A percentile compares a stretch with the other conserved stretches of the same genome.
Evolutionary conservation across 768 basidiomycete genomes (phyloP).

Genomic region (Glaciozyma antarctica): DNA sequence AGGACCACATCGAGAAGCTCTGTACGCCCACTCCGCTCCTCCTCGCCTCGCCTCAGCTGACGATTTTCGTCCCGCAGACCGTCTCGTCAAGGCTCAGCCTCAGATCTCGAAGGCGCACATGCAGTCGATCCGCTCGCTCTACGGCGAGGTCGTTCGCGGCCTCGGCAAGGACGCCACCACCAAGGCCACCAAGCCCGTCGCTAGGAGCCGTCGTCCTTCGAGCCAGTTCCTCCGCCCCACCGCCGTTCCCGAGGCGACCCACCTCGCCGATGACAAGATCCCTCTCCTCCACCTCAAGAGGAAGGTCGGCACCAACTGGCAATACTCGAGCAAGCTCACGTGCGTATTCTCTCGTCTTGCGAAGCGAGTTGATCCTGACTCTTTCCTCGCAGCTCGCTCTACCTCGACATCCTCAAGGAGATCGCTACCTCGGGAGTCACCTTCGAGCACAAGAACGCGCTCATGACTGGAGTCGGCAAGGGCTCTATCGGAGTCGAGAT

Average conservation of each 20-base stretch:
- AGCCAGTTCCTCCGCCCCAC: slow-evolving; percentile 95
- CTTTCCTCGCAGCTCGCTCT: slow-evolving; percentile 42
- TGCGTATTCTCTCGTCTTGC: slow-evolving; percentile 34
- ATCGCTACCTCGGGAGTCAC: slow-evolving; percentile 97
- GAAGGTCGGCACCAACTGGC: slow-evolving; percentile 88
- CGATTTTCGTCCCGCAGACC: slow-evolving; percentile 49
- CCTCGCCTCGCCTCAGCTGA: too few relatives aligned
- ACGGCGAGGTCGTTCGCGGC: slow-evolving; percentile 91
- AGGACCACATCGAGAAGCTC: slow-evolving; percentile 89
- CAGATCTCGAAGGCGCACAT: slow-evolving; percentile 96
- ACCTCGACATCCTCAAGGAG: slow-evolving; percentile 93
- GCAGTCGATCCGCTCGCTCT: slow-evolving; percentile 81
- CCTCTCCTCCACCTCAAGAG: slow-evolving; percentile 94
- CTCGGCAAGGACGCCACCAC: slow-evolving; percentile 64
- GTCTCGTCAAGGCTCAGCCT: slow-evolving; percentile 89
- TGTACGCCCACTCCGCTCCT: background rate
- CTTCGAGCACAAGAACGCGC: slow-evolving; percentile 97
- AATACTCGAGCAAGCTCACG: slow-evolving; percentile 94
- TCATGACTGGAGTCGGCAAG: slow-evolving; percentile 94
- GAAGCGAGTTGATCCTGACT: slow-evolving; percentile 3
- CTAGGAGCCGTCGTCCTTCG: slow-evolving; percentile 74
- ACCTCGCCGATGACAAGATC: slow-evolving; percentile 77
- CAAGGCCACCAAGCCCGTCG: slow-evolving; percentile 45
- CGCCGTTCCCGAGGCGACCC: slow-evolving; percentile 50
- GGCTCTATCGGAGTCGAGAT: slow-evolving; percentile 97